These are phyloP conservation scores for Isabelozyma pseudorhagii DNA, from an alignment of 805 yeast species.

Conservation along the genomic window DNA sequence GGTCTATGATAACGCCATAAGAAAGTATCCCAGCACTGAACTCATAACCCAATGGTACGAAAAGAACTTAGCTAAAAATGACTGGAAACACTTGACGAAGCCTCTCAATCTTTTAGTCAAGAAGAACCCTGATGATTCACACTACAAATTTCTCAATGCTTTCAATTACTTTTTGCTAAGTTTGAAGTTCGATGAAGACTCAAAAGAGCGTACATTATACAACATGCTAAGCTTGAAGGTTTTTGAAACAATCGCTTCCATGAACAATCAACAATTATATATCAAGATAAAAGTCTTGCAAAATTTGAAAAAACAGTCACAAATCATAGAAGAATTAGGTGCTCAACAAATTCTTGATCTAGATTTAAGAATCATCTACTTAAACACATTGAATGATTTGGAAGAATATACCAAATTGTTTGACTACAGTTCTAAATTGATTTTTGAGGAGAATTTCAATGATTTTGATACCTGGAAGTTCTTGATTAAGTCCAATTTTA, in stretches of 20 bases:
- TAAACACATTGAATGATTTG: constrained; percentile 43
- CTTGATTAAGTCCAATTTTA: constrained; percentile 43
- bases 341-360: constrained; percentile 46
- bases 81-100: constrained; percentile 53
- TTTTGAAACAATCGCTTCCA: constrained; percentile 38
- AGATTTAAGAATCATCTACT: constrained; percentile 55
- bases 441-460: constrained; percentile 53
- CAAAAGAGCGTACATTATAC: constrained; percentile 48
- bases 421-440: constrained; percentile 34
- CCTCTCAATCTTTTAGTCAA: constrained; percentile 34
- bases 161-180: constrained; percentile 47
- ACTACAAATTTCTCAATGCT: constrained; percentile 53
- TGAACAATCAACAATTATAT: constrained; percentile 60
- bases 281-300: constrained; percentile 53
- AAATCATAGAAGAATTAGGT: constrained; percentile 29
- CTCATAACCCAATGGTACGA: constrained; percentile 57
- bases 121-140: constrained; percentile 34
- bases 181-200: constrained; percentile 18
- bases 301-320: constrained; percentile 27
- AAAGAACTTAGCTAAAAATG: constrained; percentile 43
- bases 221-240: constrained; percentile 59
- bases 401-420: constrained; percentile 45
- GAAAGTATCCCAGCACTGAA: constrained; percentile 51
- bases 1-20: constrained; percentile 56
- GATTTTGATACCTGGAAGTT: constrained; percentile 77